Evolutionary conservation across 2,329 filamentous ascomycete species (phyloP), one percentile per base, ranked within the genome.

Genomic region (Pseudocercospora eumusae): DNA sequence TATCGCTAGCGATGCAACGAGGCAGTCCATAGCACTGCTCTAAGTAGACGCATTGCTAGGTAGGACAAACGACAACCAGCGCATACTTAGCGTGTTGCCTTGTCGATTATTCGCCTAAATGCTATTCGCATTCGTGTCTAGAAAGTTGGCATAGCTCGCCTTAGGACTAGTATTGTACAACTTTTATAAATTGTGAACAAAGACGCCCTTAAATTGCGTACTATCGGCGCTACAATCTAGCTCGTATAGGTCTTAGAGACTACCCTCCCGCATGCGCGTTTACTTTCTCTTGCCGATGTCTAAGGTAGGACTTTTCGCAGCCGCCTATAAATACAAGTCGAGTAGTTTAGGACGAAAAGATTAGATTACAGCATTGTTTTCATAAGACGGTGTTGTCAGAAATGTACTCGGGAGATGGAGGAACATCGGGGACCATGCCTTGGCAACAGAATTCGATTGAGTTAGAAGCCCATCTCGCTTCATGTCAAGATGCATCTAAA

Each of bases 161-260:
- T 82, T 76, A 0, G 83, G 83, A 1, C 80, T 81, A 2, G 75
- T 82, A 0, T 75, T 70, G 21, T 88, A 79, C 33, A 92, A 74
- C 59, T 83, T 82, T 33, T 81, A 79, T 20, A 92, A 76, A 70
- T 89, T 89, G 20, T 87, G 82, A 15, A 84, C 80, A 65, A 91
- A 90, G 36, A 91, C 79, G 3, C 89, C 89, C 75, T 92, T 91
- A 81, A 91, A 92, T 69, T 89, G 86, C 40, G 67, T 80, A 0
- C 80, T 83, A 59, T 79, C 77, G 10, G 57, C 71, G 18, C 77
- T 77, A 50, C 77, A 79, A 13, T 73, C 62, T 2, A 71, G 71
- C 58, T 77, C 74, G 62, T 74, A 74, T 0, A 64, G 63, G 44
- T 81, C 79, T 59, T 77, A 75, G 1, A 81, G n/a, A n/a, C n/a